Evolutionary conservation across 73 alveolate species (phyloP).

Genomic region (Uronychia setigera): DNA sequence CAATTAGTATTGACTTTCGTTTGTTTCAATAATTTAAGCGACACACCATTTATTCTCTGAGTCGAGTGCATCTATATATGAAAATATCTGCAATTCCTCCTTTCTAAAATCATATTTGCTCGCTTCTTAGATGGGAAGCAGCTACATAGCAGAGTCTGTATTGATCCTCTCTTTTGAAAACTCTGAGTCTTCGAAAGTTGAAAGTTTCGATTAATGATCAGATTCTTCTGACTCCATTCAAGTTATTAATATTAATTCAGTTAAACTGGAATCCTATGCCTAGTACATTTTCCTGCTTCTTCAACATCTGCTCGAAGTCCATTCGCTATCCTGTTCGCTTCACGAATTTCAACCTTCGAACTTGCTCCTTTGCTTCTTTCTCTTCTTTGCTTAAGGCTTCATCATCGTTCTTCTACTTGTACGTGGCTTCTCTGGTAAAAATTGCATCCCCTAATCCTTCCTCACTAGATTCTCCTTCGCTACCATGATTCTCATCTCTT

Average conservation of each 20-base stretch:
- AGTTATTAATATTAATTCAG: no score
- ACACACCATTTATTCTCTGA: slow-evolving; percentile 77
- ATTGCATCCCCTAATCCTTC: neutral
- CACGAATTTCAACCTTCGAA: neutral
- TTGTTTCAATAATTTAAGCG: slow-evolving; percentile 60
- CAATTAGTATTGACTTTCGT: slow-evolving; percentile 12
- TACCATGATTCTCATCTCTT: no score
- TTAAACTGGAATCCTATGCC: neutral
- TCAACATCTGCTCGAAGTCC: neutral
- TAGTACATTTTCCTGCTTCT: neutral
- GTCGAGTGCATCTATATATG: slow-evolving; percentile 63
- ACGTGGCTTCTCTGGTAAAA: neutral
- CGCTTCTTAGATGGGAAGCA: neutral
- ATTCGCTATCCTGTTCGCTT: neutral
- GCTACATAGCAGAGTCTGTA: neutral
- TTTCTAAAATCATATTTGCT: neutral
- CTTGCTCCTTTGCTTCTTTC: neutral
- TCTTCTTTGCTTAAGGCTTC: neutral
- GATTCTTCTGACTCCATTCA: neutral
- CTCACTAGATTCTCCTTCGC: neutral
- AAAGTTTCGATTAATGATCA: neutral
- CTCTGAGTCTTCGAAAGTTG: neutral
- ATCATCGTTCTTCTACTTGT: neutral
- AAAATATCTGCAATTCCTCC: slow-evolving; percentile 1
- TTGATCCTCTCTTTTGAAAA: neutral